phyloP scores from a whole-genome alignment of 768 basidiomycete genomes.

The Boletus bicolor region DNA sequence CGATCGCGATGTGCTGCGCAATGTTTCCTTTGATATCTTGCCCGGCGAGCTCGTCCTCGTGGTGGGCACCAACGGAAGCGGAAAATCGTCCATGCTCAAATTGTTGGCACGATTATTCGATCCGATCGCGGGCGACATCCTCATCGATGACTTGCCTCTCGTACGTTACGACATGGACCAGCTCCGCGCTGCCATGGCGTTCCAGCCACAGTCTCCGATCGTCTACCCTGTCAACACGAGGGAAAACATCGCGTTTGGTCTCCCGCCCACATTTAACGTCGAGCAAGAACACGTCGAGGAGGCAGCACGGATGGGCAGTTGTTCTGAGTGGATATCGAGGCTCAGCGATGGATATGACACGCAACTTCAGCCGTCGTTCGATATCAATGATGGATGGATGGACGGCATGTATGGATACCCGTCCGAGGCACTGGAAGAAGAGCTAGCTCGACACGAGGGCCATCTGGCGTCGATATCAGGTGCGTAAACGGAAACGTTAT shows the following conservation, averaged over 20 bases:
- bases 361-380: conserved; percentile 30
- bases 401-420: conserved; percentile 18
- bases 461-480: conserved; percentile 23
- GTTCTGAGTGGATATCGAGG: conserved; percentile 32
- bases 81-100: conserved; percentile 40
- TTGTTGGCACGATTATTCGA: conserved; percentile 50
- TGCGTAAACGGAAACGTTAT: neutral
- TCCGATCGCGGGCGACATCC: conserved; percentile 40
- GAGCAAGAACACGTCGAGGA: conserved; percentile 21
- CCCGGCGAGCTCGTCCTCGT: conserved; percentile 32
- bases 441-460: conserved; percentile 23
- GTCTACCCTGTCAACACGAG: conserved; percentile 47
- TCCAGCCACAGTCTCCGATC: conserved; percentile 48
- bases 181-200: conserved; percentile 43
- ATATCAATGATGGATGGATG: conserved; percentile 18
- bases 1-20: conserved; percentile 19
- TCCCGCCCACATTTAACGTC: conserved; percentile 10
- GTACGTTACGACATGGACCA: conserved; percentile 36
- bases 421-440: conserved; percentile 21
- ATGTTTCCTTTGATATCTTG: conserved; percentile 28
- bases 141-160: conserved; percentile 43
- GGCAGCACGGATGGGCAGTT: conserved; percentile 34
- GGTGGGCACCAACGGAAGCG: conserved; percentile 30
- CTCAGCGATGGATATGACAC: conserved; percentile 31
- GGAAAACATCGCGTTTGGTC: conserved; percentile 41